Evolutionary conservation across 2,329 filamentous ascomycete species (phyloP), one percentile per base, ranked within the genome.

Genomic region (Hypoxylon sp.): DNA sequence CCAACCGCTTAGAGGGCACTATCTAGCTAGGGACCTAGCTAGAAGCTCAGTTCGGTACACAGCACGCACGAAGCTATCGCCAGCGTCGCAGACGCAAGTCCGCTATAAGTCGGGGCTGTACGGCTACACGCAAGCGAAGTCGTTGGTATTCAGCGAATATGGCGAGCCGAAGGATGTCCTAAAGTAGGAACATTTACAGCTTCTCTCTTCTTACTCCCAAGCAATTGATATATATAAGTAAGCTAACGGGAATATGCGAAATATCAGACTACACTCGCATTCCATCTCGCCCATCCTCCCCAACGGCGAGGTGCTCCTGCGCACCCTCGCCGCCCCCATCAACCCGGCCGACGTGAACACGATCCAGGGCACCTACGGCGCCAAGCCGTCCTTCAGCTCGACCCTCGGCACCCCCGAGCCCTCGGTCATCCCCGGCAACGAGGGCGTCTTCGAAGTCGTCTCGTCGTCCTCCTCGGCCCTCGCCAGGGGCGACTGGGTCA

Each of bases 321-420:
- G 93, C 77, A 90, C 95, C 72, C 91, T 99, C 72, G 92, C 94
- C 30, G 89, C 93, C 0, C 93, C 95, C 59, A 92, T 99, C 78
- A 99, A 99, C 81, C 95, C 95, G 22, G 94, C 95, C 74, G 95
- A 99, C 80, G 92, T 99, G 78, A 99, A 99, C 83, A 94, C 94
- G 73, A 92, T 99, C 73, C 95, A 99, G 82, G 95, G 95, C 69
- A 93, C 94, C 3, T 99, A 99, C 81, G 94, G 94, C 65, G 89
- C 89, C 47, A 93, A 93, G 76, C 93, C 94, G 0, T 82, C 85
- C 46, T 94, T 97, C 79, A 89, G 87, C 17, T 89, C 88, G 5
- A 79, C 87, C 1, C 87, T 99, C 56, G 91, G 93, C 59, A 97
- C 94, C 0, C 70, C 87, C 0, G 82, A 88, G 22, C 93, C 94